Base-by-base conservation (phyloP, 306 rosid species). In the Quercus cerris region DNA sequence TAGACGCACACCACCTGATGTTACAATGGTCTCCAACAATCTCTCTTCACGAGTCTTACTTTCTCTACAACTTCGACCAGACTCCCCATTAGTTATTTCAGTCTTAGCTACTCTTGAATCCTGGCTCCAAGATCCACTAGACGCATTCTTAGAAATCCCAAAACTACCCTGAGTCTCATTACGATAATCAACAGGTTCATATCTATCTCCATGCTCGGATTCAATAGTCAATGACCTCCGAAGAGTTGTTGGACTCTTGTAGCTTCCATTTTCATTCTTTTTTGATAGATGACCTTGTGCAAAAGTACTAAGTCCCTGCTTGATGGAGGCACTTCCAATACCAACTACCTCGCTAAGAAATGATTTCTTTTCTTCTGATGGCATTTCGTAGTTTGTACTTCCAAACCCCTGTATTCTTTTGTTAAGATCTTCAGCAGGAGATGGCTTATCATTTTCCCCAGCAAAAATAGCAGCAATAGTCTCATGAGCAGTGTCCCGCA, bases 261-360 rank as follows among this genome's bases (percentile, higher is more conserved):
- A 90, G 85, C 84, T 91, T 82, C 98, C 96, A 70, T 83, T 84
- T 71, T 94, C 91, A 86, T 86, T 96, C 90, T 88, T 91, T 87
- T 83, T 93, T 27, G 87, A 71, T 49, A 97, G 88, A 85, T 90
- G 90, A 73, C 93, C 90, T 74, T 93, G 99, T 1, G 98, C 76
- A 52, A 96, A 87, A 87, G 59, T 93, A 84, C 85, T 92, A 69
- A 96, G 56, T 72, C 99, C 99, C 83, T 93, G 98, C 89, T 93
- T 96, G 84, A 96, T 90, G 35, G 99, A 88, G 46, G 97, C 97
- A 80, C 97, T 96, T 84, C 99, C 99, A 81, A 96, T 67, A 84
- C 94, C 99, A 62, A 96, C 99, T 79, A 96, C 99, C 91, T 90
- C 99, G 66, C 97, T 96, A 44, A 96, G 85, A 85, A 96, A 96